Percentiles rank a stretch among this genome's conserved stretches.
These are phyloP conservation scores for Lonicera japonica DNA, from an alignment of 129 eudicot species.

Conservation along the genomic window DNA sequence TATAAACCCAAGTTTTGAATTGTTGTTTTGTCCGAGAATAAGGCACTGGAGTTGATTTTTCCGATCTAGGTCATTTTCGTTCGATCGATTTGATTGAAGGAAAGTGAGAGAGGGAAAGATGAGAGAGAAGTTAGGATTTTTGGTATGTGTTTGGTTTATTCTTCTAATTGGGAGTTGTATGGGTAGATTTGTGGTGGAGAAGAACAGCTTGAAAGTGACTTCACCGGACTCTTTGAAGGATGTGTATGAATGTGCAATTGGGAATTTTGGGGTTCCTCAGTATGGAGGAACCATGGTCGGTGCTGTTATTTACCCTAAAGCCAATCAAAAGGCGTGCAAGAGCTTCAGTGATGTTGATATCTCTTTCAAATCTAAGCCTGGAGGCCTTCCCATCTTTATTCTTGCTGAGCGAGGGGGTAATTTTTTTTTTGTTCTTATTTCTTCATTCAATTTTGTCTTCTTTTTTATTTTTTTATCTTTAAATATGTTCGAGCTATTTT, in stretches of 20 bases:
- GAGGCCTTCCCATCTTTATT: slow-evolving; percentile 61
- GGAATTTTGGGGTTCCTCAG: slow-evolving; percentile 71
- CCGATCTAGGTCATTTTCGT: not conserved
- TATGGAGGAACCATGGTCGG: slow-evolving; percentile 80
- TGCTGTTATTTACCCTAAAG: slow-evolving; percentile 42
- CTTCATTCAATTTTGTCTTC: not conserved
- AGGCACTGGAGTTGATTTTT: not conserved
- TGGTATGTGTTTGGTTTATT: slow-evolving; percentile 39
- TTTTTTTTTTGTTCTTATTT: not conserved
- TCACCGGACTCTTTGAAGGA: slow-evolving; percentile 44
- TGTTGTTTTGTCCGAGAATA: not conserved
- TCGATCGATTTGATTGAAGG: not conserved
- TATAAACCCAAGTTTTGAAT: not conserved
- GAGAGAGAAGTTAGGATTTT: slow-evolving; percentile 28
- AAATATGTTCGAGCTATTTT: not conserved
- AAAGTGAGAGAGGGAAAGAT: not conserved
- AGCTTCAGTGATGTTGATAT: slow-evolving; percentile 31
- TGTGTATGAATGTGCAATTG: slow-evolving; percentile 70
- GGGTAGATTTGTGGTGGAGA: slow-evolving; percentile 77
- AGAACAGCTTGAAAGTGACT: slow-evolving; percentile 65
- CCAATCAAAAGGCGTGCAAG: slow-evolving; percentile 50
- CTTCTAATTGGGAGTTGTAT: slow-evolving; percentile 35
- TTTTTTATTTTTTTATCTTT: not conserved
- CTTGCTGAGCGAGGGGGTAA: slow-evolving; percentile 89
- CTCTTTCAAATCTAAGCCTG: slow-evolving; percentile 43